Base-by-base conservation (phyloP, 768 basidiomycete species). In the Pleurotus citrinopileatus region DNA sequence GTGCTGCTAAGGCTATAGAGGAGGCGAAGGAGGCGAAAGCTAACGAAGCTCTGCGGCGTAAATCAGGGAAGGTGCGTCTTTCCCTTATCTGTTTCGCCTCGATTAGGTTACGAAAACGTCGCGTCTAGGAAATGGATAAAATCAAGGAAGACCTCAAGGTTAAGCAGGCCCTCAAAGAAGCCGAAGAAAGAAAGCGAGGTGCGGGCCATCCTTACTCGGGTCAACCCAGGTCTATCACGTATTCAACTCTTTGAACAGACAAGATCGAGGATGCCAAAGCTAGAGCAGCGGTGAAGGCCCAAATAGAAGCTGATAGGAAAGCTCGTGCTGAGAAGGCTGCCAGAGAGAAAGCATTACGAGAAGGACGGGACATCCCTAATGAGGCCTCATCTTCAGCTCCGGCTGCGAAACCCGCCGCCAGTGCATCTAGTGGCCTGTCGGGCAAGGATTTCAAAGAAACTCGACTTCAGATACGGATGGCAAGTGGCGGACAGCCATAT, bases 221-320 rank as follows among this genome's bases (percentile, higher is more conserved):
- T 10, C 23, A 26, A 17, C 13, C 23, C 28, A 23, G 10, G 34
- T 28, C 42, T 22, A 34, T 52, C 6, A 55, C 9, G 29, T 26
- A 43, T 22, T 37, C 2, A 23, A 5, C n/a, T 43, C 23, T 46
- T 27, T 20, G 23, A 32, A 52, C 56, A 95, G 96, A 98, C 63
- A 98, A 98, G 73, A 64, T 92, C 36, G 91, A 89, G 48, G 96
- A 98, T 45, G 85, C 86, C 9, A 86, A 85, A 62, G 95, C 94
- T 1, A 84, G 75, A 58, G 91, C 91, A 2, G 89, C 90, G 0
- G 76, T 98, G 64, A 94, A 93, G 65, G 91, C 89, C 0, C 94
- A 97, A 67, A 97, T 98, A 59, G 94, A 95, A 69, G 91, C 87
- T 0, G 95, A 97, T 74, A 98, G 94, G 73, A 82, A 82, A 50